These are phyloP conservation scores for Trichoderma lentiforme DNA, from an alignment of 2,329 filamentous ascomycete species.

Conservation along the genomic window DNA sequence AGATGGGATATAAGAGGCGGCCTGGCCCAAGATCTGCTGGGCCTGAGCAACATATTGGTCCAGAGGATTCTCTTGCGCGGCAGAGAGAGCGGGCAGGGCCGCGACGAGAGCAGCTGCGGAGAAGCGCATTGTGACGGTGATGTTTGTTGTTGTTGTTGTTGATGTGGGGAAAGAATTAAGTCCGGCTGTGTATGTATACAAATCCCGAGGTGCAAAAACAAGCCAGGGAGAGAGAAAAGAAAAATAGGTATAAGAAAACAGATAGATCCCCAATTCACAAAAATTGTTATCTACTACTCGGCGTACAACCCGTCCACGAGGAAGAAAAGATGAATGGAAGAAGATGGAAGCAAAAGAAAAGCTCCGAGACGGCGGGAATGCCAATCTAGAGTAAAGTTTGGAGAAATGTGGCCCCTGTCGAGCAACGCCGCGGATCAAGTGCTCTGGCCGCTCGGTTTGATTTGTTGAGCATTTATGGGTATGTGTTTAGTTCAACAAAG, in stretches of 20 bases:
- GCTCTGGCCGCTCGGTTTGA: constrained; percentile 10
- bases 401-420: constrained; percentile 10
- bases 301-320: background rate
- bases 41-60: constrained; percentile 61
- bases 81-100: constrained; percentile 54
- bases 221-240: background rate
- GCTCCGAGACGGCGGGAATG: constrained; percentile 2
- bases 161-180: background rate
- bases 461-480: constrained; percentile 15
- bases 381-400: background rate
- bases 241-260: background rate
- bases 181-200: background rate
- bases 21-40: constrained; percentile 60
- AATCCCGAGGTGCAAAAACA: background rate
- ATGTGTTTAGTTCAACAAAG: background rate
- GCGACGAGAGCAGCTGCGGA: constrained; percentile 47
- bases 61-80: constrained; percentile 50
- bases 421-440: background rate
- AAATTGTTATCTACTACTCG: background rate
- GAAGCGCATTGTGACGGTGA: constrained; percentile 53
- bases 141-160: constrained; percentile 19
- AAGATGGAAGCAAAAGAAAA: background rate
- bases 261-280: background rate
- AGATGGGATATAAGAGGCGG: constrained; percentile 51
- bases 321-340: background rate